These are phyloP conservation scores for Leccinum subgranulosum DNA, from an alignment of 768 basidiomycete genomes.

Conservation along the genomic window DNA sequence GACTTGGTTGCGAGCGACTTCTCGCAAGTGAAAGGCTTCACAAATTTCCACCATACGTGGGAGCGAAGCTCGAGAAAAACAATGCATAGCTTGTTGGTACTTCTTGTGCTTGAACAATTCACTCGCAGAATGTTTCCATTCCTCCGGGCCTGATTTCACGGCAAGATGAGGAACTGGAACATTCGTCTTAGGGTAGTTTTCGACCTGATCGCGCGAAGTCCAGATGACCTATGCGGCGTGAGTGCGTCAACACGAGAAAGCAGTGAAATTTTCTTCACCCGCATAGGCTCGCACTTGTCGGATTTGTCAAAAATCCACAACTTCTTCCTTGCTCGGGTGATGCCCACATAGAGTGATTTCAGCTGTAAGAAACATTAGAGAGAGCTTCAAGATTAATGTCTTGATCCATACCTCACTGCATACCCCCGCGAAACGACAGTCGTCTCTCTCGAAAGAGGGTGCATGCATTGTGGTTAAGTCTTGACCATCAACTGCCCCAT, in stretches of 20 bases:
- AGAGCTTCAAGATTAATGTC: neutral
- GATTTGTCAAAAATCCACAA: conserved; percentile 70
- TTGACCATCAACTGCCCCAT: conserved; percentile 17
- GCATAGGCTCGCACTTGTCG: conserved; percentile 52
- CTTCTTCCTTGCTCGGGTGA: conserved; percentile 66
- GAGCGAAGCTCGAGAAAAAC: conserved; percentile 47
- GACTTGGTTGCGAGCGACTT: conserved; percentile 40
- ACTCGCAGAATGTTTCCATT: conserved; percentile 42
- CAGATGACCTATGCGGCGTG: conserved; percentile 44
- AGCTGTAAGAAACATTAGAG: conserved; percentile 37
- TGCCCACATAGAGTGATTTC: conserved; percentile 67
- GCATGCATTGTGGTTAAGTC: conserved; percentile 23
- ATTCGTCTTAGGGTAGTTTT: conserved; percentile 46
- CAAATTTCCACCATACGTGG: conserved; percentile 44
- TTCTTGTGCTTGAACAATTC: conserved; percentile 37
- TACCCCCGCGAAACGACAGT: conserved; percentile 48
- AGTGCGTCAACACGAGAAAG: neutral
- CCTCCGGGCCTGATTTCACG: conserved; percentile 45
- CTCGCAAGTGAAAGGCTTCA: conserved; percentile 52
- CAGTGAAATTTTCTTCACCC: conserved; percentile 31
- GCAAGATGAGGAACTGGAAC: conserved; percentile 56
- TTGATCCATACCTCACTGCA: conserved; percentile 50
- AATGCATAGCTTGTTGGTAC: conserved; percentile 53
- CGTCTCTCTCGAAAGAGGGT: conserved; percentile 45
- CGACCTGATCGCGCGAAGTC: conserved; percentile 43